Base-by-base conservation (phyloP, 495 filamentous ascomycete genomes). In the Lophiostoma macrostomum region DNA sequence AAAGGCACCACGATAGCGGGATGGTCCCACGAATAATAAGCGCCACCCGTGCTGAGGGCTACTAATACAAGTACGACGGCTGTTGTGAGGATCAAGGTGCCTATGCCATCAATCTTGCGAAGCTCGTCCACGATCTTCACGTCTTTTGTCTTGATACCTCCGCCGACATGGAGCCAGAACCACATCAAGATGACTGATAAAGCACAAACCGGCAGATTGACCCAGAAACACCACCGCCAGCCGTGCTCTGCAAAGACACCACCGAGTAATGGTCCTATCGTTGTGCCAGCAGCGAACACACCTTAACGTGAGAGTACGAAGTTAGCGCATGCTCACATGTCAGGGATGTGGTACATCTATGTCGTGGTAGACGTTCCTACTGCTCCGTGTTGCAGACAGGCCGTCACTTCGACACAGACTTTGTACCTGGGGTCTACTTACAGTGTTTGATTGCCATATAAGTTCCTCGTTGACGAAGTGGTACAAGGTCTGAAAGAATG, bases 201-300 rank as follows among this genome's bases (percentile, higher is more conserved):
- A 11, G 7, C 54, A 35, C 47, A 52, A 5, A 62, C 32, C 20
- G 54, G 53, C 5, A 62, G 27, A 22, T 62, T 62, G 47, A 62
- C 36, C 40, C 31, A 53, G 41, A 62, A 62, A 29, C 47, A 53
- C 53, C 53, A 62, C 5, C 53, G 54, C 59, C 59, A 62, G 7
- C 28, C 25, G 39, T 19, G 24, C 28, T 62, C 59, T n/a, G 59
- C 53, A 20, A 62, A 53, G 22, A 41, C 36, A 23, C 59, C 59
- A 12, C 59, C 59, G 2, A 62, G 31, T 1, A 62, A 27, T 1
- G 56, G 56, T 1, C 56, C 56, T 22, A 60, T 16, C 0, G 35
- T 49, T 13, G 56, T 55, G 8, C 56, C 56, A 23, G 32, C 31
- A 12, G 42, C 56, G 14, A 41, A 60, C 2, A 50, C 25, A 22